phyloP scores from a whole-genome alignment of 1,284 basidiomycete genomes.

The Vanrija sp. region DNA sequence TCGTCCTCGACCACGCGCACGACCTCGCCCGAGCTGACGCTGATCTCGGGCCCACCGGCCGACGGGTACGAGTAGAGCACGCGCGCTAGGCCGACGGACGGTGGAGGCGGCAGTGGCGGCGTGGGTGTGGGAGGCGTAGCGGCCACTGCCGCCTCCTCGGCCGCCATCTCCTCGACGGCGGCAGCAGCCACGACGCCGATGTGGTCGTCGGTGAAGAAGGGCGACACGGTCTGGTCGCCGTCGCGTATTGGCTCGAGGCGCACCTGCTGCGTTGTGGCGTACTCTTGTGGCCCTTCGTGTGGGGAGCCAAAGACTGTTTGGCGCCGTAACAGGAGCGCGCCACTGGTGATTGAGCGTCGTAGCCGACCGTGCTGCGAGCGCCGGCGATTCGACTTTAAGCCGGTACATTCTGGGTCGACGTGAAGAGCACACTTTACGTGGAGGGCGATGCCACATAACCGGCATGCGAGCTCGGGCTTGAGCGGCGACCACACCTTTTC shows the following conservation, averaged over 20 bases:
- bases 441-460: conserved; percentile 16
- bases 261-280: background rate
- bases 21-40: conserved; percentile 9
- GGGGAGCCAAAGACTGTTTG: conserved; percentile 9
- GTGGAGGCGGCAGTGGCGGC: background rate
- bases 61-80: conserved; percentile 8
- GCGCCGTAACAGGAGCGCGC: conserved; percentile 5
- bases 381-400: conserved; percentile 9
- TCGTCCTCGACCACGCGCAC: conserved; percentile 19
- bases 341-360: conserved; percentile 10
- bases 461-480: conserved; percentile 15
- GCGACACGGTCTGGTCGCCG: conserved; percentile 18
- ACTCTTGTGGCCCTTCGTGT: conserved; percentile 12
- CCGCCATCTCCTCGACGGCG: background rate
- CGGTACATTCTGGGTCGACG: conserved; percentile 18
- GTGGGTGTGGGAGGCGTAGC: background rate
- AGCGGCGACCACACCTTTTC: conserved; percentile 16
- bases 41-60: conserved; percentile 3
- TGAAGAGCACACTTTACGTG: conserved; percentile 17
- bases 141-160: background rate
- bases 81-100: conserved; percentile 7
- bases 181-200: conserved; percentile 10
- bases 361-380: background rate
- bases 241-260: conserved; percentile 17
- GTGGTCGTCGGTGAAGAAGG: conserved; percentile 14